Percentiles rank a stretch among this genome's conserved stretches.
Evolutionary conservation across 2,329 filamentous ascomycete species (phyloP).

Genomic region (Epichloe hybrida): DNA sequence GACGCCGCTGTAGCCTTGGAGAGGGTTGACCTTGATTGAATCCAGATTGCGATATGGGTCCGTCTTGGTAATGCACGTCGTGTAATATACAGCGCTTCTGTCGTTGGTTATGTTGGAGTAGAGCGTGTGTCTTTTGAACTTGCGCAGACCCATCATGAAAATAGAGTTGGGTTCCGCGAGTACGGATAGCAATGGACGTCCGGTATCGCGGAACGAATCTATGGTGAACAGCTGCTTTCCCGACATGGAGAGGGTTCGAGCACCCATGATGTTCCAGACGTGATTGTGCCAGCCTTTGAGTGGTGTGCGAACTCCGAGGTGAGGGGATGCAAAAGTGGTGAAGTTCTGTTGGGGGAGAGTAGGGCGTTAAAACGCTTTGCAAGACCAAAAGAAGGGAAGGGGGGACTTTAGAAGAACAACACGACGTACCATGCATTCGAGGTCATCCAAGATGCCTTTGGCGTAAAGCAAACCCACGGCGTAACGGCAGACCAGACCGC

Average conservation of each 20-base stretch:
- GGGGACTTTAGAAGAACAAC: background rate
- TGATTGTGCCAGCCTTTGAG: conserved; percentile 50
- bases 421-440: conserved; percentile 59
- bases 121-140: conserved; percentile 62
- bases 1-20: conserved; percentile 60
- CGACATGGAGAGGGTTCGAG: conserved; percentile 66
- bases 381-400: background rate
- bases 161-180: conserved; percentile 74
- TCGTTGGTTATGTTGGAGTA: conserved; percentile 88
- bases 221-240: conserved; percentile 80
- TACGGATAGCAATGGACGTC: conserved; percentile 64
- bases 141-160: conserved; percentile 66
- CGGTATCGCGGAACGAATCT: conserved; percentile 72
- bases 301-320: conserved; percentile 63
- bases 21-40: conserved; percentile 56
- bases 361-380: background rate
- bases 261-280: conserved; percentile 73
- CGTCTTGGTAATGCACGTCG: conserved; percentile 59
- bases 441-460: conserved; percentile 62
- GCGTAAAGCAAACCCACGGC: conserved; percentile 72
- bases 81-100: conserved; percentile 69
- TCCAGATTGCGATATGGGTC: conserved; percentile 64
- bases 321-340: conserved; percentile 78
- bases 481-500: conserved; percentile 76
- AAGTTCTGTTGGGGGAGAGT: conserved; percentile 50